Evolutionary conservation across 2,329 filamentous ascomycete species (phyloP).

Genomic region (Trichoderma sp.): DNA sequence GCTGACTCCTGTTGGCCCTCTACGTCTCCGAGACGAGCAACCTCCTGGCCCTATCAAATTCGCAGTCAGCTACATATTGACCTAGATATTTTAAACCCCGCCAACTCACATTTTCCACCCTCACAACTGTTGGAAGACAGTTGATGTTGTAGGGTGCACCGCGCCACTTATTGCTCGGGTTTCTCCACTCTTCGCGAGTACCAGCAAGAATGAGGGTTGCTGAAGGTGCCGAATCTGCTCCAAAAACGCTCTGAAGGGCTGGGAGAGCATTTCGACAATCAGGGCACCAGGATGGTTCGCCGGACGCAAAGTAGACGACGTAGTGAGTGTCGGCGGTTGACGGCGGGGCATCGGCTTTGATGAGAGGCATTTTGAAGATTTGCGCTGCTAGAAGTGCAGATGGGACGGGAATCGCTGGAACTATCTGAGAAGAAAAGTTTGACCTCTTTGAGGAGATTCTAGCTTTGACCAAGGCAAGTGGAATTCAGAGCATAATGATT

Average conservation of each 20-base stretch:
- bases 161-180: conserved; percentile 28
- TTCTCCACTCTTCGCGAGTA: conserved; percentile 26
- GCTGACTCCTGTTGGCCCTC: conserved; percentile 30
- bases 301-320: conserved; percentile 32
- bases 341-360: conserved; percentile 27
- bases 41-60: conserved; percentile 25
- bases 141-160: conserved; percentile 27
- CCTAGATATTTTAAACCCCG: background rate
- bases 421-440: background rate
- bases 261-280: conserved; percentile 29
- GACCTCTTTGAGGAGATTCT: background rate
- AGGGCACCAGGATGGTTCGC: conserved; percentile 31
- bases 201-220: conserved; percentile 30
- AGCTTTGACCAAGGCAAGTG: background rate
- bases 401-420: background rate
- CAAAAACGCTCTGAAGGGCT: conserved; percentile 27
- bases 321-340: conserved; percentile 28
- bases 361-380: conserved; percentile 28
- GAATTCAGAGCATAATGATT: background rate
- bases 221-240: conserved; percentile 24
- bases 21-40: conserved; percentile 27
- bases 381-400: background rate
- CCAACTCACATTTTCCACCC: conserved; percentile 26
- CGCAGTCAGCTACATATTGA: background rate
- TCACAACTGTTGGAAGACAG: conserved; percentile 29